Conservation (phyloP, 2,329 filamentous ascomycete genomes). For the Botrytis deweyae region DNA sequence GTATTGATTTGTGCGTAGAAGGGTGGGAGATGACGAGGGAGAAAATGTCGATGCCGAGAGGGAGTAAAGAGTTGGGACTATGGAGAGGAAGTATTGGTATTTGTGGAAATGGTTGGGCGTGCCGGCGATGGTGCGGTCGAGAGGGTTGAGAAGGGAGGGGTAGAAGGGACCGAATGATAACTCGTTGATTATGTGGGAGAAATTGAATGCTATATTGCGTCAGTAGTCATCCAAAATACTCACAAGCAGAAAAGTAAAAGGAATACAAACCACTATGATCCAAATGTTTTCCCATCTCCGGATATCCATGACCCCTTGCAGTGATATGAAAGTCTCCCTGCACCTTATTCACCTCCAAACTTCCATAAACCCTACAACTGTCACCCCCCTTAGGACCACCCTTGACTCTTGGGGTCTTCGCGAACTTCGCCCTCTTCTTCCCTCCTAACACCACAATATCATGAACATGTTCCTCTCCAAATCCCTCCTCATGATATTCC, state of each 20-base stretch:
- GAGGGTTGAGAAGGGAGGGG: slow-evolving; percentile 86
- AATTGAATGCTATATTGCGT: slow-evolving; percentile 77
- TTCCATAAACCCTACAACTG: slow-evolving; percentile 87
- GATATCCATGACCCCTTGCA: slow-evolving; percentile 91
- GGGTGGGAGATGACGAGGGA: slow-evolving; percentile 45
- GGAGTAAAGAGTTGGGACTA: slow-evolving; percentile 93
- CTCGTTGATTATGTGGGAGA: slow-evolving; percentile 94
- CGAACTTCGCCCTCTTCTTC: slow-evolving; percentile 62
- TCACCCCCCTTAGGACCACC: slow-evolving; percentile 48
- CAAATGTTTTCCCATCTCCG: slow-evolving; percentile 73
- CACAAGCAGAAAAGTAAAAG: not conserved
- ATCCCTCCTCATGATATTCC: slow-evolving; percentile 66
- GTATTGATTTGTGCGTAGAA: slow-evolving; percentile 94
- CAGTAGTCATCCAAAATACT: slow-evolving; percentile 22
- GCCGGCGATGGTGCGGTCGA: slow-evolving; percentile 82
- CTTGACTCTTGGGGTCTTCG: slow-evolving; percentile 69
- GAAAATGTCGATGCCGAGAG: slow-evolving; percentile 46
- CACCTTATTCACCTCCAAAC: slow-evolving; percentile 89
- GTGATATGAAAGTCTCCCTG: slow-evolving; percentile 99
- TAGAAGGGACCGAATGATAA: slow-evolving; percentile 98
- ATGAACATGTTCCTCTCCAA: slow-evolving; percentile 80
- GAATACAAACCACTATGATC: slow-evolving; percentile 69
- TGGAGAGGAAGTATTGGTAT: slow-evolving; percentile 95
- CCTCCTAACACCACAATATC: slow-evolving; percentile 78
- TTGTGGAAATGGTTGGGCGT: slow-evolving; percentile 84